Evolutionary conservation across 2,329 filamentous ascomycete species (phyloP), one percentile per base, ranked within the genome.

Genomic region (Metarhizium rileyi): DNA sequence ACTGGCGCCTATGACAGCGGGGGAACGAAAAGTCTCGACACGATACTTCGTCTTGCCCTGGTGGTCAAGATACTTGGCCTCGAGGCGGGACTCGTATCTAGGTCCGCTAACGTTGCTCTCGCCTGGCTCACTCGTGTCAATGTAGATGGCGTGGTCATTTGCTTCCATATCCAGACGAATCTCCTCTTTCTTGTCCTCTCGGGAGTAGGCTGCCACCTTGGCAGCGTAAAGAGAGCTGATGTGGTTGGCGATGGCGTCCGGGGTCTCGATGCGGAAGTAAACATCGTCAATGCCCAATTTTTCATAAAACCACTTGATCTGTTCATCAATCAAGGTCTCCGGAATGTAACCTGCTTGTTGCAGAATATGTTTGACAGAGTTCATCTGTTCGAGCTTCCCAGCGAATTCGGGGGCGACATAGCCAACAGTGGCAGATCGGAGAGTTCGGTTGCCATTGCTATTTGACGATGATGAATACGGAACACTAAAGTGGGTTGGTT

Each of bases 281-380:
- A 95, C 91, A 75, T 96, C 93, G 63, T 98, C 93, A 61, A 98
- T 98, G 59, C 93, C 93, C 23, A 98, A 81, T 68, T 94, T 86
- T 66, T 93, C 87, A 75, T 98, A 98, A 75, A 98, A 98, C 91
- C 93, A 98, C 52, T 81, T 78, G 47, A 90, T 87, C 70, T 98
- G 90, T 25, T 83, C 78, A 55, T 94, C 86, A 55, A 96, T 78
- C 57, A 95, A 86, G 47, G 86, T 76, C 50, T 80, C 77, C 2
- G 93, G 93, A 53, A 98, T 87, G 79, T 94, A 96, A 52, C 84
- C 87, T 63, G 84, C 86, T 56, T 84, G 78, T 62, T 81, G 77
- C 58, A 96, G 82, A 63, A 84, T 74, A 57, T 85, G 83, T 81
- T 89, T 90, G 64, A 96, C 90, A 63, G 83, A 73, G 64, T 86